A percentile compares a stretch with the other conserved stretches of the same genome.
These are phyloP conservation scores for Achlya hypogyna DNA, from an alignment of 352 stramenopile species.

Conservation along the genomic window DNA sequence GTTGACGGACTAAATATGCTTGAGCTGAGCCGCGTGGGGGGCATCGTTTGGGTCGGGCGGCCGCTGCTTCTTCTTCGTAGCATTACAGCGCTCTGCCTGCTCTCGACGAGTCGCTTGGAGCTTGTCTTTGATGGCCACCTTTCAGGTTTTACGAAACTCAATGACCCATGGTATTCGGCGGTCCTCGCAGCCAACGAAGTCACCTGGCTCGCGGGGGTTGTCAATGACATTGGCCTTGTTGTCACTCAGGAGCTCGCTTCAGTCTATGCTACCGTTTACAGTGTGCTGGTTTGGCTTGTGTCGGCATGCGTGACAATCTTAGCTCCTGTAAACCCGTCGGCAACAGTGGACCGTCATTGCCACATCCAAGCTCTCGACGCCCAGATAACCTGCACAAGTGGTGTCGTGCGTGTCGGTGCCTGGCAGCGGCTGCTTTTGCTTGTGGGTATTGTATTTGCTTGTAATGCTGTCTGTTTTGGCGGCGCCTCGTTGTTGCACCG, in stretches of 20 bases:
- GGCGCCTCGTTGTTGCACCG: no score
- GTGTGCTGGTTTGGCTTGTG: not conserved
- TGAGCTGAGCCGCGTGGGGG: not conserved
- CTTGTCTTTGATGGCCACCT: not conserved
- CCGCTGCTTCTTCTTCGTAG: not conserved
- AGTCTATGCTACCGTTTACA: not conserved
- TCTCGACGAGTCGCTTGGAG: not conserved
- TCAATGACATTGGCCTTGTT: conserved; percentile 8
- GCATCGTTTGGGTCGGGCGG: not conserved
- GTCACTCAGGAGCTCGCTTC: conserved; percentile 2
- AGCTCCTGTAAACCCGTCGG: not conserved
- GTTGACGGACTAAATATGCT: conserved; percentile 3
- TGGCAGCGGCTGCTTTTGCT: not conserved
- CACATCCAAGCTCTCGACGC: not conserved
- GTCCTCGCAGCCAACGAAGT: conserved; percentile 11
- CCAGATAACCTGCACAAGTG: not conserved
- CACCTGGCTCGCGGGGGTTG: conserved; percentile 10
- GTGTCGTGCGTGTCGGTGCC: not conserved
- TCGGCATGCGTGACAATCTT: not conserved
- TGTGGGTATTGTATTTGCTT: not conserved
- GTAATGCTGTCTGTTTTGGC: not conserved
- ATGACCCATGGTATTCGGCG: not conserved
- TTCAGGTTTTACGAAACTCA: not conserved
- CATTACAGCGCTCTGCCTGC: not conserved
- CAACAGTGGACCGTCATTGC: not conserved